Percentiles rank a stretch among this genome's conserved stretches.
These are phyloP conservation scores for Fusarium tanahbumbuense DNA, from an alignment of 2,329 filamentous ascomycete genomes.

Conservation along the genomic window DNA sequence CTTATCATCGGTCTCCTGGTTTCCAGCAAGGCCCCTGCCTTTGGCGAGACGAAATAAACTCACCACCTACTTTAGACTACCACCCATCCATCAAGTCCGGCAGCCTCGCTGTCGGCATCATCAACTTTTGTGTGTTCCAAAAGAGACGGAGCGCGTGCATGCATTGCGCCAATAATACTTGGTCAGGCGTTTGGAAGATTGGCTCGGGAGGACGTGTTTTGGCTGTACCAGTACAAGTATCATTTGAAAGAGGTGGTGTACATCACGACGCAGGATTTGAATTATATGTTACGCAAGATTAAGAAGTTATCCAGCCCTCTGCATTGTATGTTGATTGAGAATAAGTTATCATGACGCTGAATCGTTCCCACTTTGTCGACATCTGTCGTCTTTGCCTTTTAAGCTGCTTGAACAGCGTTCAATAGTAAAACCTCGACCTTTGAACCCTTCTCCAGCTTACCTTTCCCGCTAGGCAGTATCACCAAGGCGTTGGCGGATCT, in stretches of 20 bases:
- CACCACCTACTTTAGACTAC: slow-evolving; percentile 18
- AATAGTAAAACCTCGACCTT: slow-evolving; percentile 85
- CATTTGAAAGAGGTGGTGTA: slow-evolving; percentile 50
- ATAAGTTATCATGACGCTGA: slow-evolving; percentile 31
- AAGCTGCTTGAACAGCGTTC: slow-evolving; percentile 58
- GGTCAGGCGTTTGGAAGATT: slow-evolving; percentile 57
- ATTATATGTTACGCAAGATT: slow-evolving; percentile 44
- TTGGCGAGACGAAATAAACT: slow-evolving; percentile 58
- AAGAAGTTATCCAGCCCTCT: slow-evolving; percentile 26
- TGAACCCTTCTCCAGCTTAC: slow-evolving; percentile 74
- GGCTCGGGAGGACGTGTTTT: slow-evolving; percentile 49
- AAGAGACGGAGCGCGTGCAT: slow-evolving; percentile 44
- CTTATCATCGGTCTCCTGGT: slow-evolving; percentile 94
- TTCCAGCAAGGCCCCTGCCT: slow-evolving; percentile 83
- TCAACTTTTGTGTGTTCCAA: slow-evolving; percentile 38
- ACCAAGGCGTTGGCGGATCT: slow-evolving; percentile 89
- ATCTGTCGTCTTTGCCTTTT: background rate
- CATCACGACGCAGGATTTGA: slow-evolving; percentile 48
- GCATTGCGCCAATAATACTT: slow-evolving; percentile 54
- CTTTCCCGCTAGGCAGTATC: slow-evolving; percentile 75
- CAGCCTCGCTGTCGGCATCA: slow-evolving; percentile 28
- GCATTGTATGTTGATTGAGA: slow-evolving; percentile 38
- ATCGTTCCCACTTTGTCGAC: background rate
- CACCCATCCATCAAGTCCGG: slow-evolving; percentile 26
- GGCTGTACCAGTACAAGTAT: slow-evolving; percentile 53